Conservation (phyloP, 2,329 filamentous ascomycete species). For the Phyllosticta capitalensis region DNA sequence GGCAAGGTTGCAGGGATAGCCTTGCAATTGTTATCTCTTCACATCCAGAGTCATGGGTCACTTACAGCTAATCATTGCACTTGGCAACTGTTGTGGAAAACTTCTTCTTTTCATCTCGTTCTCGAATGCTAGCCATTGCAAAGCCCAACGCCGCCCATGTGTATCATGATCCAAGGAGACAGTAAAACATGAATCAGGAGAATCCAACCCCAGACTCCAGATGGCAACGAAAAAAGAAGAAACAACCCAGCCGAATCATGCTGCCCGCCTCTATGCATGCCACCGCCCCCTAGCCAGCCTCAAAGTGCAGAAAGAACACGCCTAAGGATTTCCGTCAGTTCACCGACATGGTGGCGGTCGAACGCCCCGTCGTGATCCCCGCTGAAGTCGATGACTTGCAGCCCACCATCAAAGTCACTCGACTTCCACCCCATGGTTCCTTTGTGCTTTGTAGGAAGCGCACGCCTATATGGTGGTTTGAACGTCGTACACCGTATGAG, state of each 20-base stretch:
- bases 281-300: neutral
- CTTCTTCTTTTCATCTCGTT: neutral
- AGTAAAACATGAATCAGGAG: neutral
- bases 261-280: neutral
- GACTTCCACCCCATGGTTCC: neutral
- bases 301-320: neutral
- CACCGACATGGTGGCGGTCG: neutral
- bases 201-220: neutral
- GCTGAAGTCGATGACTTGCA: neutral
- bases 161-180: neutral
- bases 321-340: neutral
- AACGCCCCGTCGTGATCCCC: neutral
- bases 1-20: neutral
- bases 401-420: neutral
- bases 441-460: neutral
- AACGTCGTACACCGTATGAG: neutral
- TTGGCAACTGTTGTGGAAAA: neutral
- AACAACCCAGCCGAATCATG: neutral
- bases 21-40: neutral
- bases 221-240: neutral
- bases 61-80: neutral
- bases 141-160: neutral
- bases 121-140: neutral
- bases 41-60: neutral
- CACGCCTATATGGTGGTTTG: neutral